Evolutionary conservation across 2,329 filamentous ascomycete species (phyloP).

Genomic region (Pleomassaria siparia): DNA sequence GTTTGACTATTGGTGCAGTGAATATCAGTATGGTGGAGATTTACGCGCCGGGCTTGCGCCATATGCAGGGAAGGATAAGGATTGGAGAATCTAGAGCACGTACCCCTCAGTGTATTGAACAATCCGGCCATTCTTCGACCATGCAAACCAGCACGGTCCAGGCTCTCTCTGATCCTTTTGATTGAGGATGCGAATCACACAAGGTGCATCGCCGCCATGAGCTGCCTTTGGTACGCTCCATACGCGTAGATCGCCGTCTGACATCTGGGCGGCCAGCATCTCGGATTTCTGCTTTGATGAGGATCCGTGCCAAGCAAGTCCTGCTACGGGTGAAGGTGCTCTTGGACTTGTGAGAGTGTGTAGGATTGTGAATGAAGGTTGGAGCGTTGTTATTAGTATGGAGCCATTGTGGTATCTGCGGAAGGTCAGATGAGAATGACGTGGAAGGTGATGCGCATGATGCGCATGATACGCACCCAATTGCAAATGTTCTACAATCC

Average conservation of each 20-base stretch:
- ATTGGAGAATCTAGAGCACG: constrained; percentile 44
- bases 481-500: constrained; percentile 93
- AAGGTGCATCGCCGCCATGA: constrained; percentile 70
- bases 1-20: constrained; percentile 64
- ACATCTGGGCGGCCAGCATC: constrained; percentile 92
- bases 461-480: constrained; percentile 65
- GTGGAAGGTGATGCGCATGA: not conserved
- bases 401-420: constrained; percentile 90
- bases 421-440: constrained; percentile 18
- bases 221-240: constrained; percentile 92
- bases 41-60: constrained; percentile 19
- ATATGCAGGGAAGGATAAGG: constrained; percentile 11
- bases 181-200: constrained; percentile 85
- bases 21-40: constrained; percentile 23
- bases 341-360: constrained; percentile 87
- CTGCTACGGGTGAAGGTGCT: constrained; percentile 82
- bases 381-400: constrained; percentile 82
- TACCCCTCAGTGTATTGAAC: constrained; percentile 90
- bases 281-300: constrained; percentile 95
- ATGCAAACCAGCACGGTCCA: constrained; percentile 93
- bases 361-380: constrained; percentile 89
- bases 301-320: constrained; percentile 91
- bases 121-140: constrained; percentile 97
- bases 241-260: constrained; percentile 88
- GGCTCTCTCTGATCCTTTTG: constrained; percentile 71